These are phyloP conservation scores for Fusarium odoratissimum DNA, from an alignment of 2,329 filamentous ascomycete species.

Conservation along the genomic window DNA sequence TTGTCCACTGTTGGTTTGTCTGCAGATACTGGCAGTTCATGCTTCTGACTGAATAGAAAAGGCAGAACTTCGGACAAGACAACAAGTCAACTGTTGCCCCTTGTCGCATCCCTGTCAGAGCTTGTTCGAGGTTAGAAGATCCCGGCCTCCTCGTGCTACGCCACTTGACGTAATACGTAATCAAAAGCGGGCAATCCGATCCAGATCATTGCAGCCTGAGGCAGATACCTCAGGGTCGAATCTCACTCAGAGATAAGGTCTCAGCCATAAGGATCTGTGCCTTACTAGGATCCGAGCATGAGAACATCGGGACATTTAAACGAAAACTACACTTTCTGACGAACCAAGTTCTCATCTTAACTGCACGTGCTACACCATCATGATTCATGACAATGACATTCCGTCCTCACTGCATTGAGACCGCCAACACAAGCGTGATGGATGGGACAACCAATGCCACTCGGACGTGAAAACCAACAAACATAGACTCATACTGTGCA, in stretches of 20 bases:
- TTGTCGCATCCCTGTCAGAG: constrained; percentile 11
- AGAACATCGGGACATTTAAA: neutral
- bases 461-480: neutral
- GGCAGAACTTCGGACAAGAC: neutral
- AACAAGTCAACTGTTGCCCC: neutral
- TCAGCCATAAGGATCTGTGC: neutral
- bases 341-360: constrained; percentile 1
- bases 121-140: constrained; percentile 13
- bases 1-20: neutral
- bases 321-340: neutral
- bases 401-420: constrained; percentile 17
- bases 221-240: neutral
- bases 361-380: constrained; percentile 2
- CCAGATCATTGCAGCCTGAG: constrained; percentile 13
- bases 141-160: constrained; percentile 27
- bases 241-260: constrained; percentile 10
- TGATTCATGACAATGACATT: neutral
- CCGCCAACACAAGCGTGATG: neutral
- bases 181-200: constrained; percentile 13
- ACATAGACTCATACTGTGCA: neutral
- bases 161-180: constrained; percentile 43
- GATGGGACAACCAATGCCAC: constrained; percentile 2
- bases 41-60: neutral
- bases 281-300: neutral
- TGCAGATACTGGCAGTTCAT: neutral